phyloP scores from a whole-genome alignment of 495 filamentous ascomycete genomes.

The Xanthoparmelia taractica region DNA sequence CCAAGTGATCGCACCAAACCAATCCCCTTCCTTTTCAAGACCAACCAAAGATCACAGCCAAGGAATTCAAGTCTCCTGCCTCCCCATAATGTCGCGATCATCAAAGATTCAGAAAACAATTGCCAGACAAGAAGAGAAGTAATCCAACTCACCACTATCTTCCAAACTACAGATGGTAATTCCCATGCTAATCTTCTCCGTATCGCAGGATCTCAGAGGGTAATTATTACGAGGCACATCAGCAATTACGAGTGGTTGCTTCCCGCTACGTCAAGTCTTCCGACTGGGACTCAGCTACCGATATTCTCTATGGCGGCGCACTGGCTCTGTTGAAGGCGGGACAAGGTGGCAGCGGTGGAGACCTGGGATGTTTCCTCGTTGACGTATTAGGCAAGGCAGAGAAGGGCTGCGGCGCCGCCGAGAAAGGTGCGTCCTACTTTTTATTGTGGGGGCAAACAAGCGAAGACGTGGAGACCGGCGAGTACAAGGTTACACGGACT shows the following conservation, averaged over 20 bases:
- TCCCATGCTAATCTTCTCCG: neutral
- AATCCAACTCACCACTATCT: slow-evolving; percentile 6
- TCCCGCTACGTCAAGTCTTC: slow-evolving; percentile 80
- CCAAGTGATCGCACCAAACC: too few relatives aligned
- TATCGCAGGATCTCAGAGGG: slow-evolving; percentile 73
- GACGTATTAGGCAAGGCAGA: slow-evolving; percentile 83
- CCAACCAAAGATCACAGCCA: slow-evolving; percentile 25
- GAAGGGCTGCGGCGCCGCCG: slow-evolving; percentile 58
- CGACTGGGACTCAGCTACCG: slow-evolving; percentile 76
- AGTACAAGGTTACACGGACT: neutral
- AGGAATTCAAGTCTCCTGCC: slow-evolving; percentile 28
- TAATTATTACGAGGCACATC: slow-evolving; percentile 93
- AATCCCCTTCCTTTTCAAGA: neutral
- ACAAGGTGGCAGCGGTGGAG: slow-evolving; percentile 86
- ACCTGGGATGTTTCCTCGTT: slow-evolving; percentile 74
- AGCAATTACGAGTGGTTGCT: slow-evolving; percentile 90
- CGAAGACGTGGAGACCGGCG: neutral
- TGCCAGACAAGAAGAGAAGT: slow-evolving; percentile 52
- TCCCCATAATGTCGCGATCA: slow-evolving; percentile 15
- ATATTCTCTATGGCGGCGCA: slow-evolving; percentile 78
- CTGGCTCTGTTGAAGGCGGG: slow-evolving; percentile 77
- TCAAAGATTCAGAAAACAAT: slow-evolving; percentile 69
- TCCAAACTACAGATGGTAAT: too few relatives aligned
- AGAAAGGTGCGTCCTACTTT: slow-evolving; percentile 43
- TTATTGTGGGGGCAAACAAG: neutral